phyloP scores from a whole-genome alignment of 371 early-diverging fungal genomes.

The Mortierella sp. region DNA sequence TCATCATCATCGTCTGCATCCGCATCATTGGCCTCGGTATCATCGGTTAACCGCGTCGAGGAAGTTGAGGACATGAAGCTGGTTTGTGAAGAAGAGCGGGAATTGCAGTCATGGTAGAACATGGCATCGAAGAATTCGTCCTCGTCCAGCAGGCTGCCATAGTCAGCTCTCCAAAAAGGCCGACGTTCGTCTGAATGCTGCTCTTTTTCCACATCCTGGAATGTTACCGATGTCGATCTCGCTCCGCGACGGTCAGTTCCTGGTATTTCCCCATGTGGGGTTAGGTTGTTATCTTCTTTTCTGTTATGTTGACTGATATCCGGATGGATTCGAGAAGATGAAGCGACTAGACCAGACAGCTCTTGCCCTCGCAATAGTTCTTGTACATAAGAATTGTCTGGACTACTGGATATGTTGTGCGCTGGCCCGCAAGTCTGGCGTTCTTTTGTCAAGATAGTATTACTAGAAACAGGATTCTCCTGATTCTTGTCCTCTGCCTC shows the following conservation, averaged over 20 bases:
- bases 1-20: conserved; percentile 26
- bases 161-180: not conserved
- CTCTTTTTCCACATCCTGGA: not conserved
- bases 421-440: too few species aligned
- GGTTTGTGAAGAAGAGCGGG: not conserved
- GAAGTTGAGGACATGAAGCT: not conserved
- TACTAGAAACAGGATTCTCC: too few species aligned
- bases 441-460: too few species aligned
- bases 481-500: too few species aligned
- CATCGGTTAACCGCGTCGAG: conserved; percentile 1
- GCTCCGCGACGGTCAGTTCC: not conserved
- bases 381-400: too few species aligned
- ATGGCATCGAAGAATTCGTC: not conserved
- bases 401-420: too few species aligned
- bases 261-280: too few species aligned
- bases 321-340: too few species aligned
- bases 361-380: too few species aligned
- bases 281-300: not conserved
- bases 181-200: not conserved
- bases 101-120: not conserved
- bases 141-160: not conserved
- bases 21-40: conserved; percentile 20
- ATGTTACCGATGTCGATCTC: not conserved
- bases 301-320: not conserved
- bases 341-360: too few species aligned